These are phyloP conservation scores for Fistulinella cinereoalba DNA, from an alignment of 1,284 basidiomycete species.

Conservation along the genomic window DNA sequence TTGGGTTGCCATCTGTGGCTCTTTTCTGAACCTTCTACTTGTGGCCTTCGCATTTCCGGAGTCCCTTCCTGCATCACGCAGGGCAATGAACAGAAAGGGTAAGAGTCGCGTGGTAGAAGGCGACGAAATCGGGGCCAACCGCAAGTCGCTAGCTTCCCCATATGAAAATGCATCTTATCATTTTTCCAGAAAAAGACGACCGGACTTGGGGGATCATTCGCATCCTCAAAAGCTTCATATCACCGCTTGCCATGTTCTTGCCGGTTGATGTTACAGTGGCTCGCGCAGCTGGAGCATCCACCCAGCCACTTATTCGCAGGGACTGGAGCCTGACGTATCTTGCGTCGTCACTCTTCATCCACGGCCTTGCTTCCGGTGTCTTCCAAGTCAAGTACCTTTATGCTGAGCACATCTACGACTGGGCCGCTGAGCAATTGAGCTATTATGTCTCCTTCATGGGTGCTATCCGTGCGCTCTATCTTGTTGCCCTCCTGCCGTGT, in stretches of 20 bases:
- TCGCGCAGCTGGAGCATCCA: conserved; percentile 12
- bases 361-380: conserved; percentile 51
- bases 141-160: conserved; percentile 7
- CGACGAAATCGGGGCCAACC: conserved; percentile 5
- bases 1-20: conserved; percentile 50
- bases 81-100: conserved; percentile 32
- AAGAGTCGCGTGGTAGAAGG: conserved; percentile 32
- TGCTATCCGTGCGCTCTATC: conserved; percentile 46
- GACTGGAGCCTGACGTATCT: conserved; percentile 62
- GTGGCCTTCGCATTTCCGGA: conserved; percentile 64
- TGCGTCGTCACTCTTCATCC: conserved; percentile 45
- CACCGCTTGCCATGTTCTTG: conserved; percentile 54
- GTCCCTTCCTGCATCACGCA: conserved; percentile 50
- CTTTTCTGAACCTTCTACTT: conserved; percentile 48
- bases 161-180: not conserved
- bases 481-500: conserved; percentile 59
- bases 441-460: conserved; percentile 61
- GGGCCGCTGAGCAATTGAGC: conserved; percentile 59
- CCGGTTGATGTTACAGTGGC: conserved; percentile 42
- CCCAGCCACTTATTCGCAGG: conserved; percentile 27
- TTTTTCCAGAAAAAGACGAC: conserved; percentile 6
- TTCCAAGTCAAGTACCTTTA: conserved; percentile 63
- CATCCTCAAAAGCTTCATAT: conserved; percentile 38
- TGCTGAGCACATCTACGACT: conserved; percentile 52
- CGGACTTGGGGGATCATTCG: conserved; percentile 14